Evolutionary conservation across 495 filamentous ascomycete species (phyloP).

Genomic region (Aspergillus hancockii): DNA sequence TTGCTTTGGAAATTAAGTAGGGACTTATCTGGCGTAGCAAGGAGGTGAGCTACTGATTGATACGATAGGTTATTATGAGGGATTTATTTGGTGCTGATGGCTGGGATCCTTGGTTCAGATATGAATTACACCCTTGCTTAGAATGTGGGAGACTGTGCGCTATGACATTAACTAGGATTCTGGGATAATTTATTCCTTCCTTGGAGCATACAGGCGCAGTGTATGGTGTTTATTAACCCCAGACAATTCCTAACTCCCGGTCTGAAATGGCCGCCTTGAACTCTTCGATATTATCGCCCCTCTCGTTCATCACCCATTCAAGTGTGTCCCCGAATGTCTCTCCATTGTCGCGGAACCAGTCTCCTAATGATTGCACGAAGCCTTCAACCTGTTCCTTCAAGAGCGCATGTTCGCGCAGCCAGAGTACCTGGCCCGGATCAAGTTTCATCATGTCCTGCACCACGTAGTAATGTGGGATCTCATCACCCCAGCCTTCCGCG

Average conservation of each 20-base stretch:
- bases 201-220: not conserved
- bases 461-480: constrained; percentile 62
- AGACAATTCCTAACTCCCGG: constrained; percentile 32
- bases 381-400: constrained; percentile 56
- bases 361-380: constrained; percentile 52
- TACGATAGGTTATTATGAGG: not conserved
- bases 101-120: not conserved
- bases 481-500: constrained; percentile 60
- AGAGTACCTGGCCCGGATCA: constrained; percentile 58
- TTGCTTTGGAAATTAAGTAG: not conserved
- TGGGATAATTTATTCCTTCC: too few species aligned
- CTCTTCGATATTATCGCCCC: constrained; percentile 39
- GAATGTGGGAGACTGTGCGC: not conserved
- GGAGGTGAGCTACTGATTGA: not conserved
- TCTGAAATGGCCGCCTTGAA: constrained; percentile 30
- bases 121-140: not conserved
- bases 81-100: not conserved
- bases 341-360: constrained; percentile 66
- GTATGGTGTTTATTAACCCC: constrained; percentile 6
- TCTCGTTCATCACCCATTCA: constrained; percentile 44
- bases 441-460: constrained; percentile 69
- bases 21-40: not conserved
- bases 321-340: constrained; percentile 59
- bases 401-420: constrained; percentile 53
- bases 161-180: too few species aligned